phyloP scores from a whole-genome alignment of 257 asterid species.

The Handroanthus guayacan region DNA sequence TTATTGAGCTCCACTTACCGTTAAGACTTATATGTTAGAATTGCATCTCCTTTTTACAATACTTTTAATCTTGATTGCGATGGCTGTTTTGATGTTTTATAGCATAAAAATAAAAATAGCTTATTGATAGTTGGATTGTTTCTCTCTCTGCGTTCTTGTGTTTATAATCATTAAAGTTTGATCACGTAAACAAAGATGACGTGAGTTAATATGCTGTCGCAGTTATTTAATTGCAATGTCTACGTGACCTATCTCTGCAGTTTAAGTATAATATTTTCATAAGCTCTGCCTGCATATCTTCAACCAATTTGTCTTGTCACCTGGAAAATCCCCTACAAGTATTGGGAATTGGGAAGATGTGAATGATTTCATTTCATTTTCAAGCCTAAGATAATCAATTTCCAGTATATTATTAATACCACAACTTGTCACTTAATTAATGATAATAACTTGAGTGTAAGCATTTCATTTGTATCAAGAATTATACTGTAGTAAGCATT shows the following conservation, averaged over 20 bases:
- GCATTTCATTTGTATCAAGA: neutral
- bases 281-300: neutral
- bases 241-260: constrained; percentile 12
- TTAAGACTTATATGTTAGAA: neutral
- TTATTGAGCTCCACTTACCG: neutral
- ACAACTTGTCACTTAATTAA: neutral
- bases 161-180: neutral
- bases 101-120: neutral
- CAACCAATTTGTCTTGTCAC: neutral
- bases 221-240: neutral
- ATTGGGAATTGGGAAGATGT: neutral
- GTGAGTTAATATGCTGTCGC: neutral
- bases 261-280: neutral
- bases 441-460: neutral
- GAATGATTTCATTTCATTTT: neutral
- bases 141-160: neutral
- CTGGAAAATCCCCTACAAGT: constrained; percentile 7
- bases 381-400: neutral
- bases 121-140: neutral
- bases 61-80: neutral
- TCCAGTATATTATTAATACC: neutral
- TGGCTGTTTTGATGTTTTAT: neutral
- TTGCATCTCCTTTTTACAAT: neutral
- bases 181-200: neutral
- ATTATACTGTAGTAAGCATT: neutral